Conservation (phyloP, 768 basidiomycete species). For the Xerocomus potaroensis region DNA sequence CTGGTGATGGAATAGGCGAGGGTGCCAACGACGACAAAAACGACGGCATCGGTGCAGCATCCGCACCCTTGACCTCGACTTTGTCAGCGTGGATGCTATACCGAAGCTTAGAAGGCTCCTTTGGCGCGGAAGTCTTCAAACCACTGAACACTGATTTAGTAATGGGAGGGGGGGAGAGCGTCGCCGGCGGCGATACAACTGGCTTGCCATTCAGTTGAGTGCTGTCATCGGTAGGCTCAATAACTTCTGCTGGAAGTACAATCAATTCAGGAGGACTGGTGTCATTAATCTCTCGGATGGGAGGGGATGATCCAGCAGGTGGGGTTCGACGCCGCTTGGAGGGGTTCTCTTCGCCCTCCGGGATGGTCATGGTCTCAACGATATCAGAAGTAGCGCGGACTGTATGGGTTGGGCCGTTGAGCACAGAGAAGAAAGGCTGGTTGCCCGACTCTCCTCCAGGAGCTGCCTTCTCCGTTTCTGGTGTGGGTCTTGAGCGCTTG, state of each 20-base stretch:
- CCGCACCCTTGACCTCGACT: constrained; percentile 30
- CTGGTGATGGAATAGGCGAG: constrained; percentile 16
- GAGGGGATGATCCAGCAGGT: constrained; percentile 3
- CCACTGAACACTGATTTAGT: constrained; percentile 20
- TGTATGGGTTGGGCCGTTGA: constrained; percentile 15
- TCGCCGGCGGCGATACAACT: neutral
- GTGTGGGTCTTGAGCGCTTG: constrained; percentile 72
- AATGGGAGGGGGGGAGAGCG: constrained; percentile 20
- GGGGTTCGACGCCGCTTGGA: constrained; percentile 48
- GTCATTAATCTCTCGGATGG: constrained; percentile 32
- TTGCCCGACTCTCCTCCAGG: constrained; percentile 5
- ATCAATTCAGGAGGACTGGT: constrained; percentile 21
- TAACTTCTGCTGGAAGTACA: constrained; percentile 35
- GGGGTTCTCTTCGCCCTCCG: constrained; percentile 37
- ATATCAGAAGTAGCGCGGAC: neutral
- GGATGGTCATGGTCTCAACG: constrained; percentile 37
- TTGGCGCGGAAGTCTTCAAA: constrained; percentile 57
- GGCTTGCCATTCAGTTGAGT: constrained; percentile 14
- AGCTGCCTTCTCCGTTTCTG: constrained; percentile 41
- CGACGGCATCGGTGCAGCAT: constrained; percentile 3
- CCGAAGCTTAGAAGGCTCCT: constrained; percentile 75
- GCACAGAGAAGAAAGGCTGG: constrained; percentile 8
- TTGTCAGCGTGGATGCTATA: constrained; percentile 63
- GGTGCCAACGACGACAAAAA: constrained; percentile 26
- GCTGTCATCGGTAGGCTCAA: constrained; percentile 34